Evolutionary conservation across 2,329 filamentous ascomycete species (phyloP).

Genomic region (Cladosporium sp.): DNA sequence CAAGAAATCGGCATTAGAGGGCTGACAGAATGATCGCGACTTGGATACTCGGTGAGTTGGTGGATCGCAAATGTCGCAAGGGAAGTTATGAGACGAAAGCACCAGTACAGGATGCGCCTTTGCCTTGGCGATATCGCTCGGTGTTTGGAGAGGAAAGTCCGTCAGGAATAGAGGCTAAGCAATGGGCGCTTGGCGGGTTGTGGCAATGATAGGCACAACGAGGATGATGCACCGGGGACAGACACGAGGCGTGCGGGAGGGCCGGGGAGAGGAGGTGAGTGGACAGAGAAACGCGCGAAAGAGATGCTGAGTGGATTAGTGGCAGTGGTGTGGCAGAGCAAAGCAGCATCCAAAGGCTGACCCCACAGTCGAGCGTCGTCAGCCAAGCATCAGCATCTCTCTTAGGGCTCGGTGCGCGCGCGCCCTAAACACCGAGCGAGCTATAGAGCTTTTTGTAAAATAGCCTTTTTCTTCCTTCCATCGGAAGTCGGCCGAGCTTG

Average conservation of each 20-base stretch:
- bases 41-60: not conserved
- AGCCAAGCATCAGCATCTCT: conserved; percentile 8
- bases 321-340: conserved; percentile 6
- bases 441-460: not conserved
- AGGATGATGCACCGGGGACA: conserved; percentile 4
- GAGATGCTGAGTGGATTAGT: not conserved
- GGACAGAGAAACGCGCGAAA: not conserved
- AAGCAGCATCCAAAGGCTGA: not conserved
- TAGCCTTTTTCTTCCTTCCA: not conserved
- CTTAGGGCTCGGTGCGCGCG: conserved; percentile 9
- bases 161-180: conserved; percentile 18
- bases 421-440: conserved; percentile 10
- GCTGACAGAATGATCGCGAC: not conserved
- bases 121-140: conserved; percentile 16
- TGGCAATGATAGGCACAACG: conserved; percentile 15
- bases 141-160: conserved; percentile 17
- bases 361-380: conserved; percentile 13
- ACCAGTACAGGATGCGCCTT: conserved; percentile 3
- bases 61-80: conserved; percentile 5
- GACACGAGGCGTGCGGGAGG: conserved; percentile 9
- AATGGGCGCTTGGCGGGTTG: conserved; percentile 9
- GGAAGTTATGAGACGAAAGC: conserved; percentile 3
- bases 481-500: not conserved
- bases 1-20: not conserved
- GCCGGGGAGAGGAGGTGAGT: conserved; percentile 1